A percentile compares a stretch with the other conserved stretches of the same genome.
These are phyloP conservation scores for Pseudogymnoascus pannorum DNA, from an alignment of 2,329 filamentous ascomycete species.

Conservation along the genomic window DNA sequence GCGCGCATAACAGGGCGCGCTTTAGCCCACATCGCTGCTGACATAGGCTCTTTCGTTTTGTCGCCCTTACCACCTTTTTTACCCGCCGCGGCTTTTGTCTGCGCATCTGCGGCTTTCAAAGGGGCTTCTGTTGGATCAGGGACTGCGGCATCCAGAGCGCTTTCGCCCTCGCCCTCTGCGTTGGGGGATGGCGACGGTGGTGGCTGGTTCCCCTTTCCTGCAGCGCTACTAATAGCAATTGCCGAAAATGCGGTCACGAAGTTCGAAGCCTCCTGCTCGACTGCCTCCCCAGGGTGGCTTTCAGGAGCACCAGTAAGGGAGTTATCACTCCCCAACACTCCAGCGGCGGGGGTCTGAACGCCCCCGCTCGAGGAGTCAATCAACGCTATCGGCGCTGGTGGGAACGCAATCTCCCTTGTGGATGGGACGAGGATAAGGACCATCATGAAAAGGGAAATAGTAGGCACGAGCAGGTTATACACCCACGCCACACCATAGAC, in stretches of 20 bases:
- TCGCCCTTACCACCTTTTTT: slow-evolving; percentile 50
- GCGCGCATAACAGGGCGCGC: slow-evolving; percentile 66
- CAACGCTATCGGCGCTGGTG: slow-evolving; percentile 67
- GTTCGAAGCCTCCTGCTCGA: slow-evolving; percentile 75
- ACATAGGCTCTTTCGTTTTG: slow-evolving; percentile 72
- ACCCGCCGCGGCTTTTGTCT: slow-evolving; percentile 43
- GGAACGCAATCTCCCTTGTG: slow-evolving; percentile 59
- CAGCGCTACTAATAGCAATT: slow-evolving; percentile 66
- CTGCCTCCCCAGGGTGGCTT: slow-evolving; percentile 74
- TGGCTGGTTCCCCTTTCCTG: slow-evolving; percentile 62
- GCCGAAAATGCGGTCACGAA: slow-evolving; percentile 68
- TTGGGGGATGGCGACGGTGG: slow-evolving; percentile 25
- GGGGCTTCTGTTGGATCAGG: slow-evolving; percentile 55
- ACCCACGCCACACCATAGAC: slow-evolving; percentile 61
- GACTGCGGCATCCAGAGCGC: slow-evolving; percentile 41
- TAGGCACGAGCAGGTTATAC: slow-evolving; percentile 62
- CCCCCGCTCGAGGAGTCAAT: slow-evolving; percentile 64
- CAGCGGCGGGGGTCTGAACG: slow-evolving; percentile 68
- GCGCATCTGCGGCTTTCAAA: slow-evolving; percentile 45
- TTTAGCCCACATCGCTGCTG: slow-evolving; percentile 68
- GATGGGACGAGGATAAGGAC: slow-evolving; percentile 59
- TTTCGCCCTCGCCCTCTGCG: slow-evolving; percentile 37
- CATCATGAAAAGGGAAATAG: slow-evolving; percentile 51
- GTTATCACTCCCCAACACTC: slow-evolving; percentile 67
- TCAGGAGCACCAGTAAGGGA: slow-evolving; percentile 76